Base-by-base conservation (phyloP, 495 filamentous ascomycete genomes). In the Aspergillus cristatus region DNA sequence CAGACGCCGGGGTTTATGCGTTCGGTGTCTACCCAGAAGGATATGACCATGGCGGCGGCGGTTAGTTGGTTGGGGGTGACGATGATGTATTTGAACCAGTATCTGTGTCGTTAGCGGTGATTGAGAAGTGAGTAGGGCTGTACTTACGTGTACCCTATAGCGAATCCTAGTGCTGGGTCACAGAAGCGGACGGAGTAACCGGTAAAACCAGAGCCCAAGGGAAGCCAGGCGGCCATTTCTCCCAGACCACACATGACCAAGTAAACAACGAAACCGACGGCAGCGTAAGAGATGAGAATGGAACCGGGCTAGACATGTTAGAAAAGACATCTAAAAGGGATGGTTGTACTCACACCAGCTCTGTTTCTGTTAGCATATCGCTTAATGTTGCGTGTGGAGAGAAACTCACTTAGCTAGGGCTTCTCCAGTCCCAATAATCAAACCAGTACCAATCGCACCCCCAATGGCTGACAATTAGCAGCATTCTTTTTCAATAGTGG, bases 11-110 rank as follows among this genome's bases (percentile, higher is more conserved):
- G 44, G 40, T 65, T 67, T 32, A 72, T 59, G 20, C 48, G 54
- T 14, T 60, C 56, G 30, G 50, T 35, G 6, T 55, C 46, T 14
- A 61, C 32, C 87, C 87, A 94, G 40, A 78, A 84, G 38, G 81
- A 73, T 28, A 94, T 76, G 16, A 94, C 77, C 14, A 94, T 53
- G 7, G 81, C 78, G 22, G 80, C 79, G 10, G 87, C 87, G 2
- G 84, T 88, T 25, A 91, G 58, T 51, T 94, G 84, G 53, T 86
- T 86, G 3, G 87, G 83, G 5, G 84, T 78, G 32, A 82, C 63
- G 42, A 94, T 90, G 43, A 86, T 81, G 48, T 70, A 76, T 55
- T 72, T 71, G 45, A 72, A 72, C 70, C 76, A 80, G 45, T 72
- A 79, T 11, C 62, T 66, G 38, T 15, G 10, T 14, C 28, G 37